Conservation (phyloP, 257 asterid genomes). For the Petunia secreta region DNA sequence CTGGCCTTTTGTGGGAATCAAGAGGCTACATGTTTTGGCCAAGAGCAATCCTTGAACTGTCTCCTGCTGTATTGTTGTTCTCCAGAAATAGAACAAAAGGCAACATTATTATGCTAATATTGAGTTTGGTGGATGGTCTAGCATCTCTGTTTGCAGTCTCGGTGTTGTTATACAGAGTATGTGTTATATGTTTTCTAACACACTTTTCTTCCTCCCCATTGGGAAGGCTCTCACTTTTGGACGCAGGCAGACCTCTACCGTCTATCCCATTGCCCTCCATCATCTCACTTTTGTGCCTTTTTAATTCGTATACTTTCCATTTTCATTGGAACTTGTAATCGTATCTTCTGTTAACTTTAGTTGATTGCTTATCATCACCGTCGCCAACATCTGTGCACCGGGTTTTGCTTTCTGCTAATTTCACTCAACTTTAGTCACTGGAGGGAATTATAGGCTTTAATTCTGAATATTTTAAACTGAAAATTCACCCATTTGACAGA, state of each 20-base stretch:
- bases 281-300: background rate
- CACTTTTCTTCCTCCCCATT: background rate
- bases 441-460: background rate
- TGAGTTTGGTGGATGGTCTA: background rate
- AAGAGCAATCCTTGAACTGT: background rate
- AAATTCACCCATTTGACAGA: background rate
- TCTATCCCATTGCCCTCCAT: background rate
- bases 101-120: background rate
- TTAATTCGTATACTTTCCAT: background rate
- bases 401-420: background rate
- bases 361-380: conserved; percentile 3
- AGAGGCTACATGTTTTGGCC: background rate
- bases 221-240: background rate
- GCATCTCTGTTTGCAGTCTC: background rate
- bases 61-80: background rate
- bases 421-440: background rate
- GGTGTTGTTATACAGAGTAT: background rate
- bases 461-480: background rate
- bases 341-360: background rate
- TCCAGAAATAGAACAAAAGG: background rate
- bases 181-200: background rate
- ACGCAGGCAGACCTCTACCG: background rate
- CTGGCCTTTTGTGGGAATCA: background rate
- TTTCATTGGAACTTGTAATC: background rate
- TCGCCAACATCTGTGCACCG: background rate